Evolutionary conservation across 192 early-diverging fungal genomes (phyloP).

Genomic region (Podila verticillata): DNA sequence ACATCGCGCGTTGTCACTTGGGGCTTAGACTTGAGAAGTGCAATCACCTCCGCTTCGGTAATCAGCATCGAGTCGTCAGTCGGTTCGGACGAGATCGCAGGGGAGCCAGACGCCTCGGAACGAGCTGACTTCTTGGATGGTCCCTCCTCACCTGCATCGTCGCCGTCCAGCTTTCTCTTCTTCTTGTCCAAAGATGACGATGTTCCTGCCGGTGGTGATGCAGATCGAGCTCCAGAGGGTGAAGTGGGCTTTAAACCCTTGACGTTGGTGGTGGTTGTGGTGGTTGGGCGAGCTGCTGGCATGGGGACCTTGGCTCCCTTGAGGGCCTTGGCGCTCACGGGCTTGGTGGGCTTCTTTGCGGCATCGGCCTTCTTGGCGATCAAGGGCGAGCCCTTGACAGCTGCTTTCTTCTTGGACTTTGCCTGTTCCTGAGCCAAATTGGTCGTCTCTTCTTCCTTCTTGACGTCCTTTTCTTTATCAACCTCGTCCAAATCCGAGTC

Average conservation of each 20-base stretch:
- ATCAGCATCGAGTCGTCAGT: slow-evolving; percentile 55
- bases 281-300: slow-evolving; percentile 49
- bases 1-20: slow-evolving; percentile 71
- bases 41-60: slow-evolving; percentile 74
- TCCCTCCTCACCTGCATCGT: slow-evolving; percentile 17
- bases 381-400: slow-evolving; percentile 53
- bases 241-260: neutral
- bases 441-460: slow-evolving; percentile 24
- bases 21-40: slow-evolving; percentile 62
- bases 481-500: slow-evolving; percentile 44
- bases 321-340: slow-evolving; percentile 19
- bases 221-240: slow-evolving; percentile 1
- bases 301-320: slow-evolving; percentile 17
- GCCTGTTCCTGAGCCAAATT: slow-evolving; percentile 12
- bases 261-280: neutral
- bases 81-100: neutral
- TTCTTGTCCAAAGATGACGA: slow-evolving; percentile 13
- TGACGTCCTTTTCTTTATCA: slow-evolving; percentile 40
- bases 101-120: neutral
- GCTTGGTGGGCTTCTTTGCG: slow-evolving; percentile 24
- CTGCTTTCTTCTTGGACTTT: slow-evolving; percentile 42
- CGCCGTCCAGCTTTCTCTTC: slow-evolving; percentile 19
- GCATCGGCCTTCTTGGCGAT: slow-evolving; percentile 54
- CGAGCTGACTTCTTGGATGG: slow-evolving; percentile 19
- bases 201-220: slow-evolving; percentile 20